Conservation (phyloP, 1,139 yeast genomes). For the Scheffersomyces titani region DNA sequence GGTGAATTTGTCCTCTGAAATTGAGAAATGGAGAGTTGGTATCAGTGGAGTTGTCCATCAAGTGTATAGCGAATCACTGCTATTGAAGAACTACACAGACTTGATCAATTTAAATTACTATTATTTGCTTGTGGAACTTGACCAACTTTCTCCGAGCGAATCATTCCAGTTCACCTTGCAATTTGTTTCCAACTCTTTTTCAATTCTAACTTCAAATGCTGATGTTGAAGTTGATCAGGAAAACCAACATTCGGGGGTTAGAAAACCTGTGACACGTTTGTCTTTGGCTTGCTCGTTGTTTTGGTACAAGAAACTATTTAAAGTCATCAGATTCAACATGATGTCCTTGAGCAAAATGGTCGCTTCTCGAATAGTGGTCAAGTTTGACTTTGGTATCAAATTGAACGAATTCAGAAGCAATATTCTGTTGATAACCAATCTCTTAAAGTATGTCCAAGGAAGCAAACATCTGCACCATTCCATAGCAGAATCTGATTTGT, state of each 20-base stretch:
- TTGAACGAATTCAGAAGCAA: constrained; percentile 23
- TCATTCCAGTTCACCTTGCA: constrained; percentile 45
- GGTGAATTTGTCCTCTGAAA: constrained; percentile 21
- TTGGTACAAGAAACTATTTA: constrained; percentile 39
- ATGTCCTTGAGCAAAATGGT: constrained; percentile 22
- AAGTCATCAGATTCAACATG: constrained; percentile 35
- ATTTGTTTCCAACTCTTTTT: constrained; percentile 42
- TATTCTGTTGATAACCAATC: constrained; percentile 22
- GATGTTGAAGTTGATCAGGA: constrained; percentile 6
- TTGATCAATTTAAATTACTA: constrained; percentile 39
- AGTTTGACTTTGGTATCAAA: constrained; percentile 15
- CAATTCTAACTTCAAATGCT: constrained; percentile 32
- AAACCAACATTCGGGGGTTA: background rate
- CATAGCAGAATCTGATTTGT: constrained; percentile 2
- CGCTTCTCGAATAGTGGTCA: constrained; percentile 7
- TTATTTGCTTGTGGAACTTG: constrained; percentile 42
- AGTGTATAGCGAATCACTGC: constrained; percentile 22
- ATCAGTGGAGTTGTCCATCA: constrained; percentile 30
- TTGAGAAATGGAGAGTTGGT: constrained; percentile 41
- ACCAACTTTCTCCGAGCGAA: constrained; percentile 39
- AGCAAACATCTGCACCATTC: background rate
- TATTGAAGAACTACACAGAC: constrained; percentile 34
- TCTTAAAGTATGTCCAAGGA: constrained; percentile 18
- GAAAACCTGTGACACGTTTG: constrained; percentile 9
- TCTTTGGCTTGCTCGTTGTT: constrained; percentile 20